phyloP scores from a whole-genome alignment of 805 yeast species.

The Yarrowia keelungensis region DNA sequence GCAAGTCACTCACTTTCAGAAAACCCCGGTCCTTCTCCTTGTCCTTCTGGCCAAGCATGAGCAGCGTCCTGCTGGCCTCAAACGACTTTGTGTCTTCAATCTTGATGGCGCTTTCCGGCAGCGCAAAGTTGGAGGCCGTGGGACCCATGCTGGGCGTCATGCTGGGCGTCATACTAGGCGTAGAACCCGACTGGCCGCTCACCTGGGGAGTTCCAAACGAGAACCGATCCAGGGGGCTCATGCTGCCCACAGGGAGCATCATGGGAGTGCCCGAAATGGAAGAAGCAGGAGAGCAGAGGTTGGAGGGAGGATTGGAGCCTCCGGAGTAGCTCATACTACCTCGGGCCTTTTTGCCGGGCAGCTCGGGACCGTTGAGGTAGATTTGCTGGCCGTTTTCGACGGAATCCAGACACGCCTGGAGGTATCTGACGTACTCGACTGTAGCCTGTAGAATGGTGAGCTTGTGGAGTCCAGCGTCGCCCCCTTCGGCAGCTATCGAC shows the following conservation, averaged over 20 bases:
- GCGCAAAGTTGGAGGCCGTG: neutral
- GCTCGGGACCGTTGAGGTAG: conserved; percentile 29
- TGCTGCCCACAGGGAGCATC: conserved; percentile 18
- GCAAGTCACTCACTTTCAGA: conserved; percentile 26
- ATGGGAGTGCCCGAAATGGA: conserved; percentile 24
- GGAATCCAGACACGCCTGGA: conserved; percentile 54
- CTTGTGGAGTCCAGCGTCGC: conserved; percentile 74
- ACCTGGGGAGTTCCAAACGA: conserved; percentile 22
- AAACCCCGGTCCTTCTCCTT: conserved; percentile 32
- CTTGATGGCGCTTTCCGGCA: conserved; percentile 31
- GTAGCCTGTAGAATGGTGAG: conserved; percentile 81
- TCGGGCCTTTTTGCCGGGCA: conserved; percentile 32
- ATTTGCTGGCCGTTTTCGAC: conserved; percentile 37
- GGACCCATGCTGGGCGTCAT: conserved; percentile 29
- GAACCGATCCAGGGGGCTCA: conserved; percentile 26
- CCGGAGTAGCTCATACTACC: conserved; percentile 24
- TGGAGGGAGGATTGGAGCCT: conserved; percentile 24
- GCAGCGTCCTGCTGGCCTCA: conserved; percentile 29
- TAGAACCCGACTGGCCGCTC: conserved; percentile 8
- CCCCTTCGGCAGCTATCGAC: conserved; percentile 50
- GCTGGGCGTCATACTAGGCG: conserved; percentile 16
- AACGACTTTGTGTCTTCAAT: conserved; percentile 34
- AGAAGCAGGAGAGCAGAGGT: conserved; percentile 25
- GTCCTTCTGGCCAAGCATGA: conserved; percentile 36
- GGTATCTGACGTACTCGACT: conserved; percentile 76